phyloP scores from a whole-genome alignment of 2,329 filamentous ascomycete species.

The Alternaria arborescens region DNA sequence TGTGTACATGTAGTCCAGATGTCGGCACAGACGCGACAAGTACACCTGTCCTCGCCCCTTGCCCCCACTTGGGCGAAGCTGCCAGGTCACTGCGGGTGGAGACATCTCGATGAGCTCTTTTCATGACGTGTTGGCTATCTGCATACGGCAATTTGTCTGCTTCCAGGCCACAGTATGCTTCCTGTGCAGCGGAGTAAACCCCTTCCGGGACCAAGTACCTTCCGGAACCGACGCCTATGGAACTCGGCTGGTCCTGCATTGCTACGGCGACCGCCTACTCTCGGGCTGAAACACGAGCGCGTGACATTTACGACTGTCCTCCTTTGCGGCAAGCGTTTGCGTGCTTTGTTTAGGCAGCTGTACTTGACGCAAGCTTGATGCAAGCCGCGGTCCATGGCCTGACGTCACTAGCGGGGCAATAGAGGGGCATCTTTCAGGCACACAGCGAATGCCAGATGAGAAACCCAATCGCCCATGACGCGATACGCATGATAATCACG shows the following conservation, averaged over 20 bases:
- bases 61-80: conserved; percentile 5
- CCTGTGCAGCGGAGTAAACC: conserved; percentile 2
- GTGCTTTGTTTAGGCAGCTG: conserved; percentile 14
- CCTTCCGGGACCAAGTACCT: conserved; percentile 1
- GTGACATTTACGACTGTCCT: conserved; percentile 16
- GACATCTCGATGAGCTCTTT: neutral
- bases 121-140: conserved; percentile 5
- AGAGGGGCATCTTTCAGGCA: conserved; percentile 17
- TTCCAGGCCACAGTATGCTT: conserved; percentile 5
- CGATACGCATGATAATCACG: conserved; percentile 24
- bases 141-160: neutral
- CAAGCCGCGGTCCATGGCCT: conserved; percentile 3
- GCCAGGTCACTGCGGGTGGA: conserved; percentile 7
- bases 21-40: neutral
- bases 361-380: neutral
- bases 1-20: neutral
- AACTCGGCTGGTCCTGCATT: conserved; percentile 3
- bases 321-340: conserved; percentile 16
- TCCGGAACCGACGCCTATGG: conserved; percentile 6
- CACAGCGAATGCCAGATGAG: conserved; percentile 15
- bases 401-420: conserved; percentile 17
- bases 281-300: conserved; percentile 14
- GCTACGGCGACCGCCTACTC: conserved; percentile 4
- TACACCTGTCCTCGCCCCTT: conserved; percentile 6
- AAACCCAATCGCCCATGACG: conserved; percentile 11